Conservation (phyloP, 2,329 filamentous ascomycete species). For the Fusarium circinatum region DNA sequence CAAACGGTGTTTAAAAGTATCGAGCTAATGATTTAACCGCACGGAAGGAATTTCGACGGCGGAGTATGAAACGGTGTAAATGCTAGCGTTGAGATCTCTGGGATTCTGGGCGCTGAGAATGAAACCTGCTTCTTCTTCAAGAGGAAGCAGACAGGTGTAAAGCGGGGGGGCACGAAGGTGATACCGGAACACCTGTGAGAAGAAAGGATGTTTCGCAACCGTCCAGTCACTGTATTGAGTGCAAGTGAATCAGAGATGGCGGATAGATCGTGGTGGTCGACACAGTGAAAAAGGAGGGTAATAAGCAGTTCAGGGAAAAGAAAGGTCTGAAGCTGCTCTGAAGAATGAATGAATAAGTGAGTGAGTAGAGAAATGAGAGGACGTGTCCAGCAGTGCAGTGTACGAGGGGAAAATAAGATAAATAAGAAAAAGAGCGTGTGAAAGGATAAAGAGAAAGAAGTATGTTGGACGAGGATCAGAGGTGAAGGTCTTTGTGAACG, state of each 20-base stretch:
- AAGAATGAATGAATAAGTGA: slow-evolving; percentile 23
- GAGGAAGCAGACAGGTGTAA: slow-evolving; percentile 22
- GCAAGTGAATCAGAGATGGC: slow-evolving; percentile 33
- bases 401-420: slow-evolving; percentile 16
- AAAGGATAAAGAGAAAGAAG: slow-evolving; percentile 37
- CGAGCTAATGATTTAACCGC: not conserved
- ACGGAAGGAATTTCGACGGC: not conserved
- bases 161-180: slow-evolving; percentile 39
- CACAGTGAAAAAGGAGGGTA: slow-evolving; percentile 43
- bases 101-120: slow-evolving; percentile 40
- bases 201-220: slow-evolving; percentile 43
- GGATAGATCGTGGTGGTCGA: slow-evolving; percentile 33
- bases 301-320: slow-evolving; percentile 41
- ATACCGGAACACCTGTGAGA: slow-evolving; percentile 50
- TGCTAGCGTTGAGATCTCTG: slow-evolving; percentile 34
- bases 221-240: slow-evolving; percentile 16
- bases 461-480: slow-evolving; percentile 35
- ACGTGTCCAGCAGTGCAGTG: slow-evolving; percentile 49
- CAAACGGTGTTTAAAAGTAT: slow-evolving; percentile 8
- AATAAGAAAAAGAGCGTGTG: slow-evolving; percentile 33
- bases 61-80: slow-evolving; percentile 2
- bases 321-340: slow-evolving; percentile 32
- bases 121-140: slow-evolving; percentile 24
- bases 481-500: slow-evolving; percentile 36
- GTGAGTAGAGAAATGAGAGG: slow-evolving; percentile 43